These are phyloP conservation scores for Neurospora sp. DNA, from an alignment of 2,329 filamentous ascomycete species.

Conservation along the genomic window DNA sequence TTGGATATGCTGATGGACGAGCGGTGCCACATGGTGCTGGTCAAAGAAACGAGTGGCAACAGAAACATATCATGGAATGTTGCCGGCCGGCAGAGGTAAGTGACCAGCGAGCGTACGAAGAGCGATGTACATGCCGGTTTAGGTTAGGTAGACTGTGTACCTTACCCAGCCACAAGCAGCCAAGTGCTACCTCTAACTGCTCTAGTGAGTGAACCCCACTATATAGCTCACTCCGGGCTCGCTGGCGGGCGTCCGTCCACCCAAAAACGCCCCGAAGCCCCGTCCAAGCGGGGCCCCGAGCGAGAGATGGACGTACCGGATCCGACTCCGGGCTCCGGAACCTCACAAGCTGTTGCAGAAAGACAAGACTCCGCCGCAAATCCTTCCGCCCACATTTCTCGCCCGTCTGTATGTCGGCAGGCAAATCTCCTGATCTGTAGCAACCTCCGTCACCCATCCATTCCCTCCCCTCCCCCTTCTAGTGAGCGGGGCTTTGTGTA, in stretches of 20 bases:
- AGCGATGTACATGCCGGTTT: not conserved
- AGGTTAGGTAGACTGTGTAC: not conserved
- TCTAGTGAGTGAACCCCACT: not conserved
- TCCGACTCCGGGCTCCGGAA: not conserved
- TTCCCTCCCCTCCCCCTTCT: not conserved
- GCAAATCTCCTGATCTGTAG: not conserved
- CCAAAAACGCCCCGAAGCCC: not conserved
- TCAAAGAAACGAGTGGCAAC: not conserved
- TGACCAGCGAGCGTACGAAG: not conserved
- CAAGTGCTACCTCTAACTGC: not conserved
- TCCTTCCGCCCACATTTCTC: not conserved
- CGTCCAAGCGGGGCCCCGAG: not conserved
- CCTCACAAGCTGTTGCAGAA: not conserved
- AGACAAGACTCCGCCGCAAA: not conserved
- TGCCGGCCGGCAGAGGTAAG: not conserved
- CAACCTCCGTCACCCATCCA: no score
- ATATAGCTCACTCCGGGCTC: not conserved
- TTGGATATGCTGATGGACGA: not conserved
- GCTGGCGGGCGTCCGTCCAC: not conserved
- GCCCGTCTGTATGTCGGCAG: not conserved
- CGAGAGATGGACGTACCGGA: not conserved
- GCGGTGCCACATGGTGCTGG: not conserved
- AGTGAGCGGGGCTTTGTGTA: not conserved
- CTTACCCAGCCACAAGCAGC: not conserved
- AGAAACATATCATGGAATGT: not conserved